Evolutionary conservation across 495 filamentous ascomycete genomes (phyloP), one percentile per base, ranked within the genome.

Genomic region (Trichoderma asperelloides): DNA sequence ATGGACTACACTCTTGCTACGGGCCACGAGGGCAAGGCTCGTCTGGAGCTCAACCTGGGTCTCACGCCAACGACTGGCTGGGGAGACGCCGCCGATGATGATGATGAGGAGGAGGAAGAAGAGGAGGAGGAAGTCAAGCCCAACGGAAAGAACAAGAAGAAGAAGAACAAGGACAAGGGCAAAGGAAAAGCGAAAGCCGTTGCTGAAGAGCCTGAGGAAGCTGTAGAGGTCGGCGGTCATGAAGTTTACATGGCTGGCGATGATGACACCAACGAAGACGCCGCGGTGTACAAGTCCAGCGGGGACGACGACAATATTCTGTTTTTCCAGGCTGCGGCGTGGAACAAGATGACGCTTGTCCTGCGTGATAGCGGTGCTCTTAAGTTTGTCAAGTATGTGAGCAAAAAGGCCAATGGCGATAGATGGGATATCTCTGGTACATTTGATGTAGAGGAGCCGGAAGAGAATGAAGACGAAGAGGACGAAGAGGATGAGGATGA

Each of bases 381-480:
- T 72, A 86, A 89, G 78, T 98, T 98, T 74, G 92, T 97, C 73
- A 99, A 98, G 82, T 99, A 97, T 76, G 90, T 98, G 45, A 93
- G 90, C 79, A 81, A 79, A 18, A 83, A 78, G 40, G 94, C 95
- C 4, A 85, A 85, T 72, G 94, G 95, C 18, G 96, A 97, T 77
- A 83, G 95, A 45, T 99, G 94, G 93, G 95, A 99, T 80, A 78
- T 97, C 37, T 85, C 83, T 45, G 96, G 87, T 2, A 87, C 79
- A 21, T 89, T 83, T 74, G 84, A 83, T 66, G 86, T 90, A 1
- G 77, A 77, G 62, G 74, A 78, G 57, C 65, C 74, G 12, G 75
- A 73, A 0, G 75, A 72, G 16, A 74, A 70, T 30, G 78, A 77
- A n/a, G 78, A 76, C 16, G 79, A 25, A 0, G 74, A 70, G 3